Percentiles rank a stretch among this genome's conserved stretches.
Conservation (phyloP, 176 grass and related monocot species). For the sorghum (Sorghum bicolor) region DNA sequence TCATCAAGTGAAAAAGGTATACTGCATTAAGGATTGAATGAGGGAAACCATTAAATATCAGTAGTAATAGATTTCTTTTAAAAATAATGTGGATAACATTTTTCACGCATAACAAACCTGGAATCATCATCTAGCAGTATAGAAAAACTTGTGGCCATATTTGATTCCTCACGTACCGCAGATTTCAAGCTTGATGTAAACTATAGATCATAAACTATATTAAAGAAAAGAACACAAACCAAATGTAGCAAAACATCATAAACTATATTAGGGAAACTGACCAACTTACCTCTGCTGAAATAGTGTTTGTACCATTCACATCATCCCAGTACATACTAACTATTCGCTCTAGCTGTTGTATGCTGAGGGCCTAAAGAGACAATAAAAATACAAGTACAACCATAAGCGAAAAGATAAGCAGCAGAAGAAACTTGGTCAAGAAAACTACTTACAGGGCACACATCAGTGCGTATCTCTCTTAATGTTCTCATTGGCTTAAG, state of each 20-base stretch:
- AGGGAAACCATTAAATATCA: conserved; percentile 19
- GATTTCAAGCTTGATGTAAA: conserved; percentile 66
- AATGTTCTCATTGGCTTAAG: conserved; percentile 82
- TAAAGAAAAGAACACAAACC: conserved; percentile 19
- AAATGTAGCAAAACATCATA: conserved; percentile 12
- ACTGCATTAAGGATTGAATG: conserved; percentile 48
- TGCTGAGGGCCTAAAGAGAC: conserved; percentile 69
- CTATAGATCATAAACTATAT: conserved; percentile 33
- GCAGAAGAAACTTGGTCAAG: conserved; percentile 20
- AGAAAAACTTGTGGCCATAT: conserved; percentile 49
- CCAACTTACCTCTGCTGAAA: conserved; percentile 74
- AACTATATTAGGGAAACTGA: conserved; percentile 16
- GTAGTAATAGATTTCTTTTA: neutral
- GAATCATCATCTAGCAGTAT: conserved; percentile 79
- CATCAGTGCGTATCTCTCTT: conserved; percentile 75
- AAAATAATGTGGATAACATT: neutral
- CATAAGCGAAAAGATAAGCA: neutral
- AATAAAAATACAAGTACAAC: conserved; percentile 26
- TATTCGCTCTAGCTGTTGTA: conserved; percentile 84
- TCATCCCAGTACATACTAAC: conserved; percentile 93
- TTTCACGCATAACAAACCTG: conserved; percentile 52
- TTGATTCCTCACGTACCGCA: conserved; percentile 58
- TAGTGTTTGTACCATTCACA: conserved; percentile 77
- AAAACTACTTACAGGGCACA: conserved; percentile 71
- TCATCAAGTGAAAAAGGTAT: conserved; percentile 87